Conservation (phyloP, 306 rosid genomes). For the Dicorynia guianensis region DNA sequence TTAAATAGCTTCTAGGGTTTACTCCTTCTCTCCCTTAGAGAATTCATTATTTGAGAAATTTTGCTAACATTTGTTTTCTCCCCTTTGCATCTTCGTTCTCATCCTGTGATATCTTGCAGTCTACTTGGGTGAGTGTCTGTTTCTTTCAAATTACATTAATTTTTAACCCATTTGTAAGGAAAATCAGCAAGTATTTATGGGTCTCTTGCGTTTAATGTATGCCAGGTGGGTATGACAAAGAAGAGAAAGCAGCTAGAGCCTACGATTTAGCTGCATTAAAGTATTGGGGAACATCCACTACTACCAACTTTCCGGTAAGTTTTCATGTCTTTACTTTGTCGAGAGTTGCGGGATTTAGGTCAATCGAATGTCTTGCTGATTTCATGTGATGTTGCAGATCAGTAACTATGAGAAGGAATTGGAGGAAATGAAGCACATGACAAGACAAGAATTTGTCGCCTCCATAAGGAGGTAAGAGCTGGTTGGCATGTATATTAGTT, state of each 20-base stretch:
- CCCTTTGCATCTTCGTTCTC: slow-evolving; percentile 28
- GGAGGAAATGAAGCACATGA: slow-evolving; percentile 98
- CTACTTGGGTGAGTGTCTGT: slow-evolving; percentile 64
- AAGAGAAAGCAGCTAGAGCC: slow-evolving; percentile 99
- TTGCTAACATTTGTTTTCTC: slow-evolving; percentile 17
- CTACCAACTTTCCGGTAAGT: slow-evolving; percentile 91
- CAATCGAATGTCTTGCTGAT: not conserved
- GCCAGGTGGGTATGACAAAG: slow-evolving; percentile 97
- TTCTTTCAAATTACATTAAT: not conserved
- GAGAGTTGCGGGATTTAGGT: not conserved
- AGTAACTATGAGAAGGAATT: slow-evolving; percentile 92
- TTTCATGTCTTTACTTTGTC: not conserved
- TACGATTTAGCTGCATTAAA: slow-evolving; percentile 97
- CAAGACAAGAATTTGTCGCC: slow-evolving; percentile 99
- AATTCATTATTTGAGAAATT: too few species aligned
- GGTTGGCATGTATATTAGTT: not conserved
- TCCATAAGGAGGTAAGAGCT: slow-evolving; percentile 78
- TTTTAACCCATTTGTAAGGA: too few species aligned
- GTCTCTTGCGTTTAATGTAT: not conserved
- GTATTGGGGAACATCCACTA: slow-evolving; percentile 98
- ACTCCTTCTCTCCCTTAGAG: not conserved
- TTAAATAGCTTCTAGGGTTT: slow-evolving; percentile 26
- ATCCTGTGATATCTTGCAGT: slow-evolving; percentile 50
- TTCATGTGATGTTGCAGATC: slow-evolving; percentile 54
- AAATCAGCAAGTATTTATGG: too few species aligned